These are phyloP conservation scores for Glycine tomentella DNA, from an alignment of 306 rosid genomes.

Conservation along the genomic window DNA sequence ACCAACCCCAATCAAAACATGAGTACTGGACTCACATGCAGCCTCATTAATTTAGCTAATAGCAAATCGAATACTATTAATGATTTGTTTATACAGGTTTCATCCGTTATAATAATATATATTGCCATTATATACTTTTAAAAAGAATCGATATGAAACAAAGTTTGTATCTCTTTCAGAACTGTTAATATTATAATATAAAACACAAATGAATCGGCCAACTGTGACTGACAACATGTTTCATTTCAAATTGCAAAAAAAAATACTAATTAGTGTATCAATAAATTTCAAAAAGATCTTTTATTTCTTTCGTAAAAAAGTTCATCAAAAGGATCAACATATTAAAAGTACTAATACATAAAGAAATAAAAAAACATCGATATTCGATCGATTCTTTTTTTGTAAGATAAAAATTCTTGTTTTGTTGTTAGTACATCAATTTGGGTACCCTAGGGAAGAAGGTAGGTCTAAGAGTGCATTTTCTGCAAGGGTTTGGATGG, in stretches of 20 bases:
- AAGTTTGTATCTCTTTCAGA: background rate
- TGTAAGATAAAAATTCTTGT: background rate
- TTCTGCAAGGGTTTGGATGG: slow-evolving; percentile 8
- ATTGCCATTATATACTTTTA: background rate
- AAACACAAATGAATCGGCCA: background rate
- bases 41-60: slow-evolving; percentile 17
- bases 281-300: background rate
- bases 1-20: slow-evolving; percentile 49
- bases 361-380: background rate
- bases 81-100: background rate
- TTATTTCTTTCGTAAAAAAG: slow-evolving; percentile 22
- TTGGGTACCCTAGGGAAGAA: background rate
- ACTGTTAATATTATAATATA: background rate
- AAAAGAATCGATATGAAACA: slow-evolving; percentile 20
- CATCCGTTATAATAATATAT: background rate
- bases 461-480: slow-evolving; percentile 38
- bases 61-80: slow-evolving; percentile 36
- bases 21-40: slow-evolving; percentile 50
- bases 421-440: slow-evolving; percentile 18
- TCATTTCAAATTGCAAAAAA: slow-evolving; percentile 4
- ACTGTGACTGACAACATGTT: slow-evolving; percentile 31
- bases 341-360: background rate
- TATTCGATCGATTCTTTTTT: background rate
- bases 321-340: slow-evolving; percentile 36
- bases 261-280: background rate